Evolutionary conservation across 805 yeast genomes (phyloP).

Genomic region (Candida jianshihensis): DNA sequence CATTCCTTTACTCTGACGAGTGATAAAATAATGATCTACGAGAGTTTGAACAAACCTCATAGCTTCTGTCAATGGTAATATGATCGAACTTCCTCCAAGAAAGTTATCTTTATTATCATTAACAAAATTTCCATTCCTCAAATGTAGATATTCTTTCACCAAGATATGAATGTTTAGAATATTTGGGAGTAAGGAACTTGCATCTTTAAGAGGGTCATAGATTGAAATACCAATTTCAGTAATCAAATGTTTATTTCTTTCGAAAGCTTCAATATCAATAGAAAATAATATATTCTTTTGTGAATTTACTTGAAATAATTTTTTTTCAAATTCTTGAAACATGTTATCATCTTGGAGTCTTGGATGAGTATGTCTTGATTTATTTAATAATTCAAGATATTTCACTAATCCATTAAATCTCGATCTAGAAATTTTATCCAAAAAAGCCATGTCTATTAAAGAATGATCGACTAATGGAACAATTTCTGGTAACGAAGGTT

Average conservation of each 20-base stretch:
- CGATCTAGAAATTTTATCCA: slow-evolving; percentile 3
- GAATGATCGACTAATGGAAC: slow-evolving; percentile 1
- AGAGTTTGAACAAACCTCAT: slow-evolving; percentile 34
- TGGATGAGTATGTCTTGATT: slow-evolving; percentile 9
- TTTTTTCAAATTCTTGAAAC: slow-evolving; percentile 5
- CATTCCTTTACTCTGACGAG: slow-evolving; percentile 22
- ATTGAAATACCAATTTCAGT: slow-evolving; percentile 56
- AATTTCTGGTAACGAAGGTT: neutral
- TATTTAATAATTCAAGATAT: slow-evolving; percentile 4
- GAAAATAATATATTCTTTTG: slow-evolving; percentile 24
- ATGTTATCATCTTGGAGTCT: slow-evolving; percentile 4
- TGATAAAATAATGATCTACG: slow-evolving; percentile 35
- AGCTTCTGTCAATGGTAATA: slow-evolving; percentile 32
- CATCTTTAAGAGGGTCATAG: slow-evolving; percentile 46
- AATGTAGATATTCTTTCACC: slow-evolving; percentile 34
- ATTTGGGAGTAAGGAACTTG: slow-evolving; percentile 30
- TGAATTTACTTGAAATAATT: slow-evolving; percentile 8
- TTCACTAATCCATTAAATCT: slow-evolving; percentile 2
- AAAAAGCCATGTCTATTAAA: neutral
- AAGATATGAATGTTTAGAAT: slow-evolving; percentile 37
- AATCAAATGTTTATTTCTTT: slow-evolving; percentile 31
- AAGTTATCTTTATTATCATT: slow-evolving; percentile 46
- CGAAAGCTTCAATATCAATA: slow-evolving; percentile 55
- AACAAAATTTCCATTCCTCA: slow-evolving; percentile 46
- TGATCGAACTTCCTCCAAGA: slow-evolving; percentile 41